Evolutionary conservation across 139 green algal genomes (phyloP), one percentile per base, ranked within the genome.

Genomic region (Pleodorina starrii): DNA sequence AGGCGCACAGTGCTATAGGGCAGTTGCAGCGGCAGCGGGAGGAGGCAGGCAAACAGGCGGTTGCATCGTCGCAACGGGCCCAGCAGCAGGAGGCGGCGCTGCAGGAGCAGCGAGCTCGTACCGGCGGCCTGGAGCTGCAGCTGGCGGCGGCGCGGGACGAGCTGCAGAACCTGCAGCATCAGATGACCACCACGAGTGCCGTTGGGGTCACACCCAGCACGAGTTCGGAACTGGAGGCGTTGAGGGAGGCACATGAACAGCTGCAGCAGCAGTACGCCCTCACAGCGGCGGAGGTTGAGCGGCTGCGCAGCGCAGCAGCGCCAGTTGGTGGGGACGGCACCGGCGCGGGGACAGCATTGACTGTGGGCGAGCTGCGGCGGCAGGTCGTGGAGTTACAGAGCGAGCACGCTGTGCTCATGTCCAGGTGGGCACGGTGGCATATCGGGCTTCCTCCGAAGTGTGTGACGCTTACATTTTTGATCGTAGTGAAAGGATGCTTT

Each of bases 301-400:
- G 57, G 25, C 59, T 86, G 42, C 32, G 77, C 1, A n/a, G 6
- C 43, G 48, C 23, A 32, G 60, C 81, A 42, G 81, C 43, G 32
- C 38, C 12, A 29, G 35, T n/a, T 59, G 54, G 75, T 44, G 50
- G 50, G 46, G 36, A 42, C n/a, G 60, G 80, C 57, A 10, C 7
- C 29, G 21, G 59, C 63, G 29, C 40, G 16, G 69, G 29, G 6
- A 29, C 57, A 69, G 69, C 72, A 21, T 32, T 57, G 10, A 38
- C 57, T 2, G 43, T 29, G 60, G 10, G 36, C 12, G 66, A 88
- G 25, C 23, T 88, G 63, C 66, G 68, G 83, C 83, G 68, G 68
- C 83, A 88, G 68, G 29, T 88, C 23, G 17, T 59, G 83, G 83
- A 88, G 83, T 66, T 88, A 66, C 48, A 72, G 35, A 51, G 38